Evolutionary conservation across 306 rosid genomes (phyloP), one percentile per base, ranked within the genome.

Genomic region (Leucaena leucocephala): DNA sequence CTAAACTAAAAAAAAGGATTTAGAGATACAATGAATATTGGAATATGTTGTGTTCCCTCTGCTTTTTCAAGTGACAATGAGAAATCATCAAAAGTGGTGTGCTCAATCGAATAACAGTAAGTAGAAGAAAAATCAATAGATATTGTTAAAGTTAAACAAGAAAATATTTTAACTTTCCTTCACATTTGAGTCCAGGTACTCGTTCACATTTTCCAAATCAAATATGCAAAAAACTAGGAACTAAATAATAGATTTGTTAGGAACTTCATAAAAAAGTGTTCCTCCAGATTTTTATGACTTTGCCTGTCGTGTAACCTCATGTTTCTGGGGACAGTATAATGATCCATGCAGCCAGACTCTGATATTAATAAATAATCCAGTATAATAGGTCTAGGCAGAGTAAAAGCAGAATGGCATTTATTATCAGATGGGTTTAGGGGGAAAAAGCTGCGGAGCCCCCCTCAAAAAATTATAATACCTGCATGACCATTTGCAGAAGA

Each of bases 401-500:
- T 6, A 44, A 67, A 13, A 74, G 33, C 50, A 50, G 22, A 55
- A 61, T 27, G 76, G 75, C 52, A 19, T n/a, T 52, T 27, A 67
- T 82, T 62, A n/a, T 19, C 42, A 39, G 46, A 55, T 21, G 16
- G 67, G n/a, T 22, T 61, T 33, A n/a, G 65, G 46, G 49, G 58
- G 44, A 70, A 84, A 65, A 49, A 58, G 40, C 68, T 70, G 69
- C 40, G n/a, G 75, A 67, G 39, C 4, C 5, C 64, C 35, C 27
- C 8, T 2, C 10, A n/a, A 78, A 33, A 71, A 83, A 83, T 17
- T 7, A 38, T 36, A 48, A 73, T 80, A 94, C 98, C 98, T 94
- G 97, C 90, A 94, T 88, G 89, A 94, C 87, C 98, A 94, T 94
- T 90, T 94, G 98, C 86, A 95, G 79, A 76, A 95, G 96, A 84